A percentile compares a stretch with the other conserved stretches of the same genome.
Conservation (phyloP, 2,329 filamentous ascomycete species). For the Periglandula ipomoeae region DNA sequence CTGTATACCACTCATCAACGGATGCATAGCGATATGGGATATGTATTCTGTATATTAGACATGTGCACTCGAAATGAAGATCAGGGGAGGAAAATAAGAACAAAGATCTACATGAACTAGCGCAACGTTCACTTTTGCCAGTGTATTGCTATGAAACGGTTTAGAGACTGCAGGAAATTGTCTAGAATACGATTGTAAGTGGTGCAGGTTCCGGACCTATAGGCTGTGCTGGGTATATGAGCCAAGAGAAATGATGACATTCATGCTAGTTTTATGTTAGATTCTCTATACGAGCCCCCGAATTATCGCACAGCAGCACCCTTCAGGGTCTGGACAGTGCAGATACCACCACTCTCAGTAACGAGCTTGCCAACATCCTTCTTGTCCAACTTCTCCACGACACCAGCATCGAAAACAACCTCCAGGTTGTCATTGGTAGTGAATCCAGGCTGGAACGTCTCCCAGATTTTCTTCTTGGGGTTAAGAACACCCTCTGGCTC, state of each 20-base stretch:
- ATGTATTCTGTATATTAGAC: not conserved
- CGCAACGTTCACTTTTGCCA: too few species aligned
- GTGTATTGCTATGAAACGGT: too few species aligned
- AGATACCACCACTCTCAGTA: slow-evolving; percentile 68
- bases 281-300: not conserved
- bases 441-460: slow-evolving; percentile 92
- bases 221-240: too few species aligned
- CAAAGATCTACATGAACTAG: too few species aligned
- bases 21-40: not conserved
- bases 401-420: slow-evolving; percentile 76
- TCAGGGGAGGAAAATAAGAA: too few species aligned
- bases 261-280: too few species aligned
- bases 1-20: not conserved
- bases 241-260: too few species aligned
- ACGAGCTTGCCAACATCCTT: slow-evolving; percentile 60
- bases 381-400: slow-evolving; percentile 67
- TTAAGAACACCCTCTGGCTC: slow-evolving; percentile 90
- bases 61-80: too few species aligned
- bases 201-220: too few species aligned
- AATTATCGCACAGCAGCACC: slow-evolving; percentile 67
- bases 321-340: slow-evolving; percentile 73
- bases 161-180: too few species aligned
- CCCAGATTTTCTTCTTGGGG: slow-evolving; percentile 99
- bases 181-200: too few species aligned
- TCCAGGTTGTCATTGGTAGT: slow-evolving; percentile 74